Conservation (phyloP, 208 protist genomes). For the Vickermania ingenoplastis region DNA sequence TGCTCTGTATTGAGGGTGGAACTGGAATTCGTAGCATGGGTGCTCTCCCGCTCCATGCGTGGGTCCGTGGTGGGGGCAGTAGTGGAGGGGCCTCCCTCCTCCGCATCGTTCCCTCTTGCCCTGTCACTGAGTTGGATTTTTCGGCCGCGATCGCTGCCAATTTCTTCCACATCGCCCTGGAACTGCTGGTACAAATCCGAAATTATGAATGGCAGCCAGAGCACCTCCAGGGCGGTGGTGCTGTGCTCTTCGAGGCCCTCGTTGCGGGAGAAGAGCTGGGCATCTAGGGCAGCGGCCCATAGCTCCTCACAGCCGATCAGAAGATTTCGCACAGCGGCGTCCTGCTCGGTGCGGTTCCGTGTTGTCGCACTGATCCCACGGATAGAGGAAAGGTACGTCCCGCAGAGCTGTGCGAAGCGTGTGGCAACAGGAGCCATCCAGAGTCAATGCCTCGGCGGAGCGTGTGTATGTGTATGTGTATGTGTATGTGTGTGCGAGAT, state of each 20-base stretch:
- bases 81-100: neutral
- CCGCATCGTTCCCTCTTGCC: neutral
- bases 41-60: neutral
- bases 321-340: conserved; percentile 19
- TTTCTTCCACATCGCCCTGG: conserved; percentile 23
- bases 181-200: conserved; percentile 77
- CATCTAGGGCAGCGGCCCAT: conserved; percentile 42
- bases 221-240: conserved; percentile 69
- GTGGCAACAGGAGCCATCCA: no score
- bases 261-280: conserved; percentile 69
- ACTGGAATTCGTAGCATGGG: neutral
- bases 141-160: no score
- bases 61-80: neutral
- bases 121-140: neutral
- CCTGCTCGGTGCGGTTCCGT: conserved; percentile 11
- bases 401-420: no score
- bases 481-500: no score
- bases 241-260: conserved; percentile 77
- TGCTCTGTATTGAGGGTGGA: neutral
- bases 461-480: no score
- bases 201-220: conserved; percentile 77
- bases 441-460: no score
- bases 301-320: conserved; percentile 54
- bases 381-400: no score
- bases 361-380: no score